Evolutionary conservation across 2,329 filamentous ascomycete species (phyloP), one percentile per base, ranked within the genome.

Genomic region (Trichoderma sp.): DNA sequence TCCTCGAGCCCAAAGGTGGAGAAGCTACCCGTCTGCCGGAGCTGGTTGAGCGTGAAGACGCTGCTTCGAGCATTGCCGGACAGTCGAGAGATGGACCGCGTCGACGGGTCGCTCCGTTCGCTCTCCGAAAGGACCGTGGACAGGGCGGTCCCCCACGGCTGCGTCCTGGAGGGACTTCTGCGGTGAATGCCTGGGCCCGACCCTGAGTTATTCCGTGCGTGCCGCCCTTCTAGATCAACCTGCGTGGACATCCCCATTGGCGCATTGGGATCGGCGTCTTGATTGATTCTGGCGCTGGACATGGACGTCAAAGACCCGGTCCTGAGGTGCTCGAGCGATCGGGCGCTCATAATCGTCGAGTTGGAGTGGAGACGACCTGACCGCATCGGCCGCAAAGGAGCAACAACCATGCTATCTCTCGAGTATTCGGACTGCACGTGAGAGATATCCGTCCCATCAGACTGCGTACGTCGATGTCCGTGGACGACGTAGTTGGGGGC

Each of bases 101-200:
- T 85, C 17, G 76, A 78, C 45, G 79, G 78, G 39, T 81, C 77
- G 71, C 82, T 86, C 50, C 75, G 79, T 68, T 89, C 86, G 71
- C 83, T 85, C 72, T 87, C 86, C 41, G 86, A 88, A 74, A 83
- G 78, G 67, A 89, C 86, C 51, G 86, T 87, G 45, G 87, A 89
- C 48, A 88, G 79, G 74, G 87, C 85, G 51, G 84, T 83, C 74
- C 85, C 87, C 85, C 85, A 88, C 80, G 84, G 84, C 71, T 87
- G 85, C 63, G 44, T 62, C 9, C 69, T 66, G 17, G 72, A 61
- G 30, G 67, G 61, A 15, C 34, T 61, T n/a, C 60, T 62, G 28
- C 66, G 66, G 15, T 57, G n/a, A 7, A 41, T n/a, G 45, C 30
- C 19, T 21, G 55, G 43, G n/a, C 52, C 58, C n/a, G 44, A 30